Percentiles rank a stretch among this genome's conserved stretches.
Evolutionary conservation across 1,284 basidiomycete species (phyloP).

Genomic region (Hypsizygus ulmarius): DNA sequence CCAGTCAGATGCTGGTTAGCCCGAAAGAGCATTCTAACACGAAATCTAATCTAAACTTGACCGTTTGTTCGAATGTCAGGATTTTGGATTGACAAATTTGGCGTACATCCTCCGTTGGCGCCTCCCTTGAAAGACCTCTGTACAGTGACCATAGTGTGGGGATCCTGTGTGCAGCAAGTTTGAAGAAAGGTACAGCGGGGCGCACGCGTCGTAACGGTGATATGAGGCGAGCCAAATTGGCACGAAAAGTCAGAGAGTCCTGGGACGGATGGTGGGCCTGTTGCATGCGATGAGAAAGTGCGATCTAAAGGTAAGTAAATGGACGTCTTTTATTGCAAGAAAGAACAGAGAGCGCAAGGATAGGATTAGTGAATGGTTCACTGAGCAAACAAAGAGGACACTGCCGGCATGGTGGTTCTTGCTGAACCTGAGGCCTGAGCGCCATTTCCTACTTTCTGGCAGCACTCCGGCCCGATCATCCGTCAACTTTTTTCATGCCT

Average conservation of each 20-base stretch:
- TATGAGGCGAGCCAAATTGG: slow-evolving; percentile 50
- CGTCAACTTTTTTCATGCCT: too few species aligned
- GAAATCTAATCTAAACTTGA: slow-evolving; percentile 50
- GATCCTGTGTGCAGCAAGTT: slow-evolving; percentile 67
- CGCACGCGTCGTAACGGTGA: slow-evolving; percentile 54
- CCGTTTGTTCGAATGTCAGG: slow-evolving; percentile 1
- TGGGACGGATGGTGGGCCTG: slow-evolving; percentile 16
- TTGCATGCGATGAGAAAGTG: slow-evolving; percentile 10
- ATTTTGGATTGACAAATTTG: slow-evolving; percentile 1
- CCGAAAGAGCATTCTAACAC: slow-evolving; percentile 55
- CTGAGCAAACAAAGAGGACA: too few species aligned
- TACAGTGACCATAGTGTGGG: slow-evolving; percentile 76
- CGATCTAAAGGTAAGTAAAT: too few species aligned
- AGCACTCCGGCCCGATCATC: too few species aligned
- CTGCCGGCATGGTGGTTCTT: too few species aligned
- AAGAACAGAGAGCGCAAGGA: too few species aligned
- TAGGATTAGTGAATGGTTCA: too few species aligned
- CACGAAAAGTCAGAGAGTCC: slow-evolving; percentile 48
- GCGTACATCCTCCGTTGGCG: slow-evolving; percentile 56
- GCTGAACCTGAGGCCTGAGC: too few species aligned
- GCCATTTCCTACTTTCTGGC: too few species aligned
- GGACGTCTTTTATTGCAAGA: too few species aligned
- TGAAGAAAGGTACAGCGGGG: slow-evolving; percentile 67
- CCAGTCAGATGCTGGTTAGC: slow-evolving; percentile 50
- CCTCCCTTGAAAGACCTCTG: slow-evolving; percentile 58